phyloP scores from a whole-genome alignment of 2,329 filamentous ascomycete species.

The Trichoderma atrobrunneum region DNA sequence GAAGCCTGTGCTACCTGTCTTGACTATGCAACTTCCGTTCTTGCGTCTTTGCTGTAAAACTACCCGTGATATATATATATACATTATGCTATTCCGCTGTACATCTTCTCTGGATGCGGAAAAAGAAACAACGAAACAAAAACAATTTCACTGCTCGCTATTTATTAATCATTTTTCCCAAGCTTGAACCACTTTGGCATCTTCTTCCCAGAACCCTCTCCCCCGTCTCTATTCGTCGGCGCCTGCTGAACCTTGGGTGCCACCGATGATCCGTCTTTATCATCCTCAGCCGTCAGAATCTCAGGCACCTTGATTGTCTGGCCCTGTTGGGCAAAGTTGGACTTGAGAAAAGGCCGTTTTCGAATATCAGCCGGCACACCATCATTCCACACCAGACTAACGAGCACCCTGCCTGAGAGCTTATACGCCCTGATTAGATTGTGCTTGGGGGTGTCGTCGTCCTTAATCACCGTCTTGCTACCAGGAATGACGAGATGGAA shows the following conservation, averaged over 20 bases:
- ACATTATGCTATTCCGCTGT: not conserved
- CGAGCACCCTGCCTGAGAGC: constrained; percentile 66
- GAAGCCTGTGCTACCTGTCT: not conserved
- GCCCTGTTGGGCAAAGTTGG: constrained; percentile 58
- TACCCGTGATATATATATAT: not conserved
- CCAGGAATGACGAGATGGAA: constrained; percentile 71
- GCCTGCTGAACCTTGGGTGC: constrained; percentile 29
- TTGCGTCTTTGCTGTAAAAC: not conserved
- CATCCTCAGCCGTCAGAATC: constrained; percentile 42
- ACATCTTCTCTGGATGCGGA: not conserved
- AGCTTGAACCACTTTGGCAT: constrained; percentile 71
- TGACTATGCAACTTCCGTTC: not conserved
- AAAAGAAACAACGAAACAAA: not conserved
- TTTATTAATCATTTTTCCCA: constrained; percentile 58
- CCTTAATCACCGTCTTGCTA: constrained; percentile 47
- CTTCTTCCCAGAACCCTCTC: constrained; percentile 43
- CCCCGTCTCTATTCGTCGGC: constrained; percentile 38
- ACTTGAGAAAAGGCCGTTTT: constrained; percentile 57
- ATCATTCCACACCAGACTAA: constrained; percentile 75
- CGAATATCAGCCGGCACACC: constrained; percentile 55
- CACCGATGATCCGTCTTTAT: constrained; percentile 29
- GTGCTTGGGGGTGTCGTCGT: constrained; percentile 46
- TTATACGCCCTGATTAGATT: constrained; percentile 70
- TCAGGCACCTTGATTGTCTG: constrained; percentile 65
- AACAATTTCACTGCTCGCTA: not conserved